These are phyloP conservation scores for Mrakia blollopis DNA, from an alignment of 768 basidiomycete genomes.

Conservation along the genomic window DNA sequence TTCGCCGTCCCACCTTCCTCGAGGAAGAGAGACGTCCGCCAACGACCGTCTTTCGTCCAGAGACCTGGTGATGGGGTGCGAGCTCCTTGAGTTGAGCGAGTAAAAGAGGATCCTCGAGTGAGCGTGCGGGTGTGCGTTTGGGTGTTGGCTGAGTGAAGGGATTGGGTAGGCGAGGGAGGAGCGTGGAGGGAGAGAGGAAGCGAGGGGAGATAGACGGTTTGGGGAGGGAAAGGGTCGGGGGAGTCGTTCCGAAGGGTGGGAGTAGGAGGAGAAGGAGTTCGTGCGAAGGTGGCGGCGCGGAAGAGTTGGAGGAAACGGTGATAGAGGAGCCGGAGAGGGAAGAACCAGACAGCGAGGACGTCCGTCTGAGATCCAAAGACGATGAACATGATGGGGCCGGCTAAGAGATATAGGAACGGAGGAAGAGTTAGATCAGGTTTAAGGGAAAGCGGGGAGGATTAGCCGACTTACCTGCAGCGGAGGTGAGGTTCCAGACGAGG, in stretches of 20 bases:
- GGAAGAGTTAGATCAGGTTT: not conserved
- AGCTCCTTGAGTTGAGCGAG: not conserved
- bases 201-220: constrained; percentile 11
- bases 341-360: not conserved
- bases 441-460: too few species aligned
- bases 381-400: constrained; percentile 1
- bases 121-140: not conserved
- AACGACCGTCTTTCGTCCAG: constrained; percentile 5
- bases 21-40: not conserved
- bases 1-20: constrained; percentile 11
- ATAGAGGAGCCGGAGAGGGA: not conserved
- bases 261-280: not conserved
- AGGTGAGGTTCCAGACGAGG: not conserved
- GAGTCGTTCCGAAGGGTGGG: constrained; percentile 6
- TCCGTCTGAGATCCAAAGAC: constrained; percentile 6
- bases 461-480: not conserved
- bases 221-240: constrained; percentile 4
- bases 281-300: not conserved
- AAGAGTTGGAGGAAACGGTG: not conserved
- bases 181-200: not conserved
- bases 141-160: not conserved
- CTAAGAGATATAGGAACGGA: not conserved
- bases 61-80: not conserved
- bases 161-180: not conserved
- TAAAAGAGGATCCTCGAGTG: not conserved